Evolutionary conservation across 2,329 filamentous ascomycete genomes (phyloP), one percentile per base, ranked within the genome.

Genomic region (Ascomycota sp.): DNA sequence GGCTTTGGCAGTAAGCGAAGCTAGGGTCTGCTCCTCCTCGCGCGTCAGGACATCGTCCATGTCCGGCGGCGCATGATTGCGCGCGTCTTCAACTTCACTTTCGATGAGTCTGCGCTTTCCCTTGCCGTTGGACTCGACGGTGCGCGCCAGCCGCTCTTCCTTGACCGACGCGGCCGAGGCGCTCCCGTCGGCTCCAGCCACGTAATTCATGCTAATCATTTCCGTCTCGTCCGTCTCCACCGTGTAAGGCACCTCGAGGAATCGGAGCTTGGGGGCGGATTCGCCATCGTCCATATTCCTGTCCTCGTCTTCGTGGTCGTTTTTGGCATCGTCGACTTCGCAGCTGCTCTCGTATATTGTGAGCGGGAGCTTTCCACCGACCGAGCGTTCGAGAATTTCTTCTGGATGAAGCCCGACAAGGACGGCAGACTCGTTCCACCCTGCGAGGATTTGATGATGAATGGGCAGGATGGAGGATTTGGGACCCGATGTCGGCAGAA

Each of bases 131-230:
- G 61, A 53, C 32, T 64, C 61, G 7, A 63, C 54, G 29, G 58
- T 55, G 31, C 50, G 49, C 30, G 48, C 47, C 2, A 50, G 49
- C n/a, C 56, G 49, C 36, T 61, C 59, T 36, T 61, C 58, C 44
- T 54, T 57, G 35, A 45, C 41, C 8, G 45, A 42, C 25, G 70
- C 58, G 26, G 71, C 71, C 9, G 77, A 73, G 21, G 83, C 84
- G 46, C 80, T 86, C 32, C 79, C 80, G 32, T 78, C 79, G 29
- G 79, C 81, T 34, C 76, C 74, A 1, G 86, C 84, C 13, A 98
- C 77, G 42, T 84, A 92, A 53, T 93, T 83, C 47, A 98, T 80
- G 43, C 80, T 79, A 42, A 98, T 95, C 83, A 93, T 93, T 54
- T 98, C 89, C 1, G 84, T 84, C 52, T 95, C 84, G 8, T 81